Evolutionary conservation across 257 asterid genomes (phyloP), one percentile per base, ranked within the genome.

Genomic region (Salvia rosmarinus): DNA sequence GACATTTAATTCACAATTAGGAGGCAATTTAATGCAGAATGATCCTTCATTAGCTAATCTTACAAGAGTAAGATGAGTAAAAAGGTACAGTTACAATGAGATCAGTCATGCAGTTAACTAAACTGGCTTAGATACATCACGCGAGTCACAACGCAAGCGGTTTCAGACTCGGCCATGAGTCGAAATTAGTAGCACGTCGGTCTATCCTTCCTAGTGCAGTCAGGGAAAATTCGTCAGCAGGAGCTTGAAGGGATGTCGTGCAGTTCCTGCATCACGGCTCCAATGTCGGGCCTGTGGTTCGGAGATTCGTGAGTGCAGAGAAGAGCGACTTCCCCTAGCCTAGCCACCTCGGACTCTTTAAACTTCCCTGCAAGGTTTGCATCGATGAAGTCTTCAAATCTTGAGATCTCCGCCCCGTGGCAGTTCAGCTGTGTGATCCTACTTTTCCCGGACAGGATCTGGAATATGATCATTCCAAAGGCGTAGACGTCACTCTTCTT

Each of bases 401-500:
- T 86, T 21, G 95, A 82, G 19, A 87, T 60, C 70, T 87, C 97
- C 0, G 97, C 96, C 65, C 92, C 97, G 17, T 86, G 89, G 30
- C 88, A 88, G 62, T 83, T 86, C 51, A 81, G 37, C 76, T 86
- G 92, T 5, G 90, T 82, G 82, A 91, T 85, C 64, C 85, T 78
- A 39, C 95, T 77, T 54, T 83, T 93, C 32, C 98, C 98, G 0
- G 96, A 87, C 19, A 93, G 83, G 82, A 93, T 87, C 81, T 93
- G 98, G 73, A 93, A 85, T 42, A 93, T 86, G 77, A 93, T 89
- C 97, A 87, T 89, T 14, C 98, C 98, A 63, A 93, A 93, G 14
- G 98, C 97, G 25, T 90, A 93, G 0, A 93, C 68, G 16, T 93
- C 98, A 25, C 98, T 90, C 85, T 93, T 90, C 25, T 90, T 96